Base-by-base conservation (phyloP, 2,329 filamentous ascomycete genomes). In the Thyridium curvatum region DNA sequence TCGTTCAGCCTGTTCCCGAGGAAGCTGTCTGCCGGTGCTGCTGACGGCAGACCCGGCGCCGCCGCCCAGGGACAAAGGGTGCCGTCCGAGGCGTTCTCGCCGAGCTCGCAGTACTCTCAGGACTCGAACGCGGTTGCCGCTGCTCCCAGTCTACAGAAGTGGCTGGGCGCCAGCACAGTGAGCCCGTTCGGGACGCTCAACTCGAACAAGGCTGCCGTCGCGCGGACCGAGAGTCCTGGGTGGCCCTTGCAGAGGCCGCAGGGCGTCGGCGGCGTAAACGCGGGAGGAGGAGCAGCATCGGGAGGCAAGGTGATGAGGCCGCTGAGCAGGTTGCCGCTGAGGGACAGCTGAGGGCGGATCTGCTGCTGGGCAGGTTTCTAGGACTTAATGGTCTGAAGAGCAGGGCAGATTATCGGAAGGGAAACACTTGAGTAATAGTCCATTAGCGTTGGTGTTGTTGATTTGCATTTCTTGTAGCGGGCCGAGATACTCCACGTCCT, bases 131-230 rank as follows among this genome's bases (percentile, higher is more conserved):
- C 39, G 30, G 43, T 38, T 14, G 37, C 38, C 16, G 43, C 38
- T 17, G 41, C 42, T 26, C 49, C 54, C 6, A 60, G 47, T 13
- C 43, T 62, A 35, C 52, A 61, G 36, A 48, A 46, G 26, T 63
- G 59, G 59, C 44, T 64, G 32, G 38, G 51, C 33, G 51, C 54
- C 3, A 55, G 55, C 34, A 55, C 52, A 9, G 57, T 61, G 7
- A 61, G 58, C 36, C 59, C 60, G 4, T 61, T 62, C 43, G 54
- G 49, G 18, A 52, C 55, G 30, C 44, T 61, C 31, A 47, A 44
- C 29, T 46, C 46, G 29, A 43, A 38, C 21, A 35, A 30, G 29
- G 16, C 15, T 4, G 4, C 33, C 18, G 12, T 18, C 2, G 17
- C 18, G 9, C 16, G n/a, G 18, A n/a, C 18, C 12, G 34, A 13